Base-by-base conservation (phyloP, 257 asterid genomes). In the Ballota nigra region DNA sequence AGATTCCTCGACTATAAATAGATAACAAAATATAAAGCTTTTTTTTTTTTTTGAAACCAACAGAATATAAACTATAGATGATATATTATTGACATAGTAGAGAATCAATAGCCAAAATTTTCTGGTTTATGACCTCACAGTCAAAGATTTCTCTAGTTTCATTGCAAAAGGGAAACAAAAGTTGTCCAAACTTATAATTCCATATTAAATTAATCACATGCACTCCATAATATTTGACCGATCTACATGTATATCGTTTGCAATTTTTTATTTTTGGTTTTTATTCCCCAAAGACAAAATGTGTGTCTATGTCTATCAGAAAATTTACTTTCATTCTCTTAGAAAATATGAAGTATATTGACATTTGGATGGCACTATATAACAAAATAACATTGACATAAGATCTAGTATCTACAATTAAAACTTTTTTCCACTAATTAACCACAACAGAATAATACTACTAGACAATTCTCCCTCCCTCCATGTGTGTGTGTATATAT, bases 101-200 rank as follows among this genome's bases (percentile, higher is more conserved):
- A 67, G 83, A 78, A 81, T 78, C 74, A 66, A 81, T 67, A 1
- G 26, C 47, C 53, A 23, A 24, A 45, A 28, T 15, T 65, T 4
- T 62, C 66, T 22, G 66, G 33, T 62, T 56, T 49, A 36, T 75
- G 83, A 72, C 73, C 73, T 72, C 81, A 38, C 19, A 77, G 83
- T 75, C 82, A 78, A 78, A 78, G 41, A 18, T 68, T 60, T 61
- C 15, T 60, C 47, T 55, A 7, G 20, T 34, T 62, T 36, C 71
- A 53, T 63, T 34, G 8, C 52, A 61, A 51, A 58, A 43, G 56
- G 40, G 56, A 24, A 53, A 55, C 36, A 22, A 57, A 70, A 19
- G 70, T 24, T 16, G 43, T 12, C 70, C 66, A 38, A 26, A 11
- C 26, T 62, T 51, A 2, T 20, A n/a, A 58, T 19, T 47, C 31